phyloP scores from a whole-genome alignment of 768 basidiomycete species.

The Boletales sp. region DNA sequence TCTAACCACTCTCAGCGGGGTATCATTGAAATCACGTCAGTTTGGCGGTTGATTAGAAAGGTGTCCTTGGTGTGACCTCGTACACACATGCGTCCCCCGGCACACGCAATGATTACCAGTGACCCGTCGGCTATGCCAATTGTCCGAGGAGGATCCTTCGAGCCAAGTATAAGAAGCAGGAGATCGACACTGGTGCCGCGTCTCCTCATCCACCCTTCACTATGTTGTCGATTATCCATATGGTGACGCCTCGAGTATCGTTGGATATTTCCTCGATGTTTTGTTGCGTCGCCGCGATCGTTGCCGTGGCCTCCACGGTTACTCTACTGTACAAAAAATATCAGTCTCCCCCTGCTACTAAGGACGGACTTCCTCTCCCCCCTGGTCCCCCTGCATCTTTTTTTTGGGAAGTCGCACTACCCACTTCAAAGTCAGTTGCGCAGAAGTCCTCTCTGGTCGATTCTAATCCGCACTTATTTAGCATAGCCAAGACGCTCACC shows the following conservation, averaged over 20 bases:
- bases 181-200: neutral
- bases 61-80: neutral
- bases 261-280: neutral
- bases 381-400: slow-evolving; percentile 16
- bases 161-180: neutral
- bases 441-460: neutral
- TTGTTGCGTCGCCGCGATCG: neutral
- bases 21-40: neutral
- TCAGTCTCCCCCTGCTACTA: neutral
- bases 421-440: slow-evolving; percentile 4
- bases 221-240: neutral
- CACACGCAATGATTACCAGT: neutral
- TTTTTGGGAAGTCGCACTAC: slow-evolving; percentile 15
- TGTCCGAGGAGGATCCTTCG: neutral
- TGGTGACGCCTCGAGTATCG: neutral
- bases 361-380: slow-evolving; percentile 9
- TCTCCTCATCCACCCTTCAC: neutral
- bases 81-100: too few species aligned
- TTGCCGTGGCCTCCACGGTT: neutral
- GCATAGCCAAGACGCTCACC: slow-evolving; percentile 2
- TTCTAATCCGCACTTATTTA: neutral
- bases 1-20: neutral
- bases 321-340: slow-evolving; percentile 1
- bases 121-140: neutral
- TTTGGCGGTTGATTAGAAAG: neutral